These are phyloP conservation scores for Cryoendolithus antarcticus DNA, from an alignment of 2,329 filamentous ascomycete genomes.

Conservation along the genomic window DNA sequence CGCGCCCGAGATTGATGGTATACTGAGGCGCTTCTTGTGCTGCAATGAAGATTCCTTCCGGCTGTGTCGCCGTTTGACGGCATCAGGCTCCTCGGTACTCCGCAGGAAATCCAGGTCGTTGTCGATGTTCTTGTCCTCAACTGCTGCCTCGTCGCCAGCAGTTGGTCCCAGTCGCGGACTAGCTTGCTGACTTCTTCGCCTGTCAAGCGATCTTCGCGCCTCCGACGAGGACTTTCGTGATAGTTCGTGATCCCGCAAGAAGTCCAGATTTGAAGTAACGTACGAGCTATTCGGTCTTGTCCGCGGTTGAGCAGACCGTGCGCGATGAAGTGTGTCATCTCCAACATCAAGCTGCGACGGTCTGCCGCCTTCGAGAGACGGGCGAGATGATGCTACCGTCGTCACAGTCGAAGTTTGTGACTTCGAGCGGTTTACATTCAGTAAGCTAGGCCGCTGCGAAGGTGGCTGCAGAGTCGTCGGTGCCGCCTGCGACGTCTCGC, in stretches of 20 bases:
- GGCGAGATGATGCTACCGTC: slow-evolving; percentile 45
- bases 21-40: slow-evolving; percentile 59
- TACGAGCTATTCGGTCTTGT: slow-evolving; percentile 71
- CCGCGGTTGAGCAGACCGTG: slow-evolving; percentile 52
- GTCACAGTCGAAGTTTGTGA: slow-evolving; percentile 36
- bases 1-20: slow-evolving; percentile 43
- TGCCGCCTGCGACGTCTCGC: slow-evolving; percentile 27
- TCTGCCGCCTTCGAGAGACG: slow-evolving; percentile 60
- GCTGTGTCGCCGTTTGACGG: slow-evolving; percentile 36
- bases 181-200: slow-evolving; percentile 3
- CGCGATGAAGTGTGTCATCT: slow-evolving; percentile 41
- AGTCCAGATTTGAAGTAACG: slow-evolving; percentile 70
- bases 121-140: slow-evolving; percentile 52
- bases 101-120: slow-evolving; percentile 77
- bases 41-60: slow-evolving; percentile 38
- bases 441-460: slow-evolving; percentile 26
- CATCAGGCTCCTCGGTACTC: slow-evolving; percentile 55
- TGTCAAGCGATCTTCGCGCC: slow-evolving; percentile 3
- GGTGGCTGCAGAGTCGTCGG: slow-evolving; percentile 15
- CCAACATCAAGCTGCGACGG: slow-evolving; percentile 50
- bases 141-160: slow-evolving; percentile 26
- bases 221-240: slow-evolving; percentile 25
- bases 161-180: slow-evolving; percentile 4
- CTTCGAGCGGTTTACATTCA: slow-evolving; percentile 37
- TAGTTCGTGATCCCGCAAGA: slow-evolving; percentile 63